Conservation (phyloP, 495 filamentous ascomycete species). For the Aspergillus funiculosus region DNA sequence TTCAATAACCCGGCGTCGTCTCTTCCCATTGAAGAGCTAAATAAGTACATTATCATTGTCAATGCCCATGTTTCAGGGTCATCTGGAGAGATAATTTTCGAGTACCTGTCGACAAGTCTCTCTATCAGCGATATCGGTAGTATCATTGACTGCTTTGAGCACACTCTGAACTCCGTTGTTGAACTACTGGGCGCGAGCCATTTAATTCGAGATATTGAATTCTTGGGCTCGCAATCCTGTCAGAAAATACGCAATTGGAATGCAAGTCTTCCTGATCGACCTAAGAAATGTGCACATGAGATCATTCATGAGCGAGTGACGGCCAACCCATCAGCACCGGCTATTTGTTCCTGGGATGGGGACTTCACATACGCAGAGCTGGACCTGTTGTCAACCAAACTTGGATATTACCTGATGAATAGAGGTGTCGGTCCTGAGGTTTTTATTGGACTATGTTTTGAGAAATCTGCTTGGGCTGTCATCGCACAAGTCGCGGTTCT, state of each 20-base stretch:
- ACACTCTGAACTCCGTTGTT: constrained; percentile 32
- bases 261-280: constrained; percentile 6
- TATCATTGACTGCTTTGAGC: constrained; percentile 39
- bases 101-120: constrained; percentile 34
- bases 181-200: constrained; percentile 23
- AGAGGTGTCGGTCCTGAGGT: constrained; percentile 38
- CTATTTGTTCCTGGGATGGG: constrained; percentile 41
- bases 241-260: constrained; percentile 11
- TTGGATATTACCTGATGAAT: not conserved
- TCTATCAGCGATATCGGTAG: constrained; percentile 31
- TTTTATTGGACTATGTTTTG: constrained; percentile 51
- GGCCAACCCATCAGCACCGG: not conserved
- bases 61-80: constrained; percentile 48
- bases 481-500: constrained; percentile 51
- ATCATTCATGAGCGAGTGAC: constrained; percentile 6
- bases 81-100: constrained; percentile 32
- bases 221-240: constrained; percentile 9
- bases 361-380: constrained; percentile 44
- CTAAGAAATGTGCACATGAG: constrained; percentile 10
- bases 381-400: constrained; percentile 26
- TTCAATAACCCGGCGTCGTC: not conserved
- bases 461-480: constrained; percentile 51
- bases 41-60: constrained; percentile 51
- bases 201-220: constrained; percentile 24
- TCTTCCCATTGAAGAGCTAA: constrained; percentile 19